Base-by-base conservation (phyloP, 2,329 filamentous ascomycete species). In the Ophiostoma sp. region DNA sequence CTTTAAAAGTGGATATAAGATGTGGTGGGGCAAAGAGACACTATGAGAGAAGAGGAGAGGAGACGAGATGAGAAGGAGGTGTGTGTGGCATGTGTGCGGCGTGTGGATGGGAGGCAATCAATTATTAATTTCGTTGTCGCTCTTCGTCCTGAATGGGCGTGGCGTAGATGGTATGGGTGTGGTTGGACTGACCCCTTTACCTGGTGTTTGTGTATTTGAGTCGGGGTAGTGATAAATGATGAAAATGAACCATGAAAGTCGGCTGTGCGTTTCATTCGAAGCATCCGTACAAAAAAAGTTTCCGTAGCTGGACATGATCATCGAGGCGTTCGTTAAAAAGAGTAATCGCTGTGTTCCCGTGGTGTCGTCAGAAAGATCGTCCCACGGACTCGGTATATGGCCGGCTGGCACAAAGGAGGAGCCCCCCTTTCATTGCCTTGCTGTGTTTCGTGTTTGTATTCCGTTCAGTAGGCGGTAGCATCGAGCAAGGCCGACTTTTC, bases 401-500 rank as follows among this genome's bases (percentile, higher is more conserved):
- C 36, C 45, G 28, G 28, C 45, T 12, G 25, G 31, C 45, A 48
- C 64, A 48, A 19, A 19, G 15, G 15, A 12, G n/a, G 12, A 11
- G 15, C 28, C 19, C 15, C 28, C 45, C 25, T 5, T 69, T 9
- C n/a, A 6, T 52, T n/a, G 64, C 8, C 45, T n/a, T 50, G 2
- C 57, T 36, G 22, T 28, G 52, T 19, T 69, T n/a, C 70, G 72
- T 42, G 45, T 55, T 69, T 17, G 55, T 12, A 19, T 25, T 25
- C n/a, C 28, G 7, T 22, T 63, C 64, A 69, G 55, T 57, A 61
- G n/a, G 19, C 59, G 6, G 55, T 15, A 17, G 42, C 22, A 17
- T 73, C 59, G 25, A 74, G 64, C 63, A 74, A 17, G 11, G 59
- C 42, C 59, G 75, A 71, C 73, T 75, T 74, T 73, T 75, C 74